These are phyloP conservation scores for Ogataea siamensis DNA, from an alignment of 805 yeast species.

Conservation along the genomic window DNA sequence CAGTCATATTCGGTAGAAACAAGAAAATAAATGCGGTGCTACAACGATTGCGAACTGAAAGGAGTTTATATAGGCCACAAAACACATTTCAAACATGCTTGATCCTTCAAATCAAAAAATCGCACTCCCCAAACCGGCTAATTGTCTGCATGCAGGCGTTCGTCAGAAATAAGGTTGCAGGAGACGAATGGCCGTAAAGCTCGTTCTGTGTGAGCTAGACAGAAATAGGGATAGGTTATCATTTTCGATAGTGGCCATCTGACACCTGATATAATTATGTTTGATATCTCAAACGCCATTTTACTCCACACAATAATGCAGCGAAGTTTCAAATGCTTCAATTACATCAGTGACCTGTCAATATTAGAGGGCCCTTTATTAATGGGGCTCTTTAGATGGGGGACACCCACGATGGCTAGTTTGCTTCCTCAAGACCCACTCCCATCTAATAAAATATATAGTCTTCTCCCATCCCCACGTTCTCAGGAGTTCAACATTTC, in stretches of 20 bases:
- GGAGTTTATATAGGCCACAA: slow-evolving; percentile 9
- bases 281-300: not conserved
- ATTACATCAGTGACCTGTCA: not conserved
- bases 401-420: too few species aligned
- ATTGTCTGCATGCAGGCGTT: slow-evolving; percentile 9
- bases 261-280: too few species aligned
- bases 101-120: slow-evolving; percentile 6
- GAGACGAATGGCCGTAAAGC: too few species aligned
- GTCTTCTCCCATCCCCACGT: slow-evolving; percentile 3
- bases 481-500: too few species aligned
- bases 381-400: too few species aligned
- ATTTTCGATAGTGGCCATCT: too few species aligned
- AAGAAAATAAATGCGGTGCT: not conserved
- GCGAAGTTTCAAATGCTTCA: slow-evolving; percentile 4
- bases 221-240: too few species aligned
- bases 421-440: too few species aligned
- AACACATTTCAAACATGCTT: slow-evolving; percentile 12
- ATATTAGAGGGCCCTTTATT: slow-evolving; percentile 2
- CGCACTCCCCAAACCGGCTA: slow-evolving; percentile 5
- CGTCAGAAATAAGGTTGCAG: slow-evolving; percentile 2
- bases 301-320: not conserved
- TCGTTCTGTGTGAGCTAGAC: too few species aligned
- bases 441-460: too few species aligned
- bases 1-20: slow-evolving; percentile 7
- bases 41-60: not conserved